phyloP scores from a whole-genome alignment of 345 rosid genomes.

The Eucalyptus leucophloia region DNA sequence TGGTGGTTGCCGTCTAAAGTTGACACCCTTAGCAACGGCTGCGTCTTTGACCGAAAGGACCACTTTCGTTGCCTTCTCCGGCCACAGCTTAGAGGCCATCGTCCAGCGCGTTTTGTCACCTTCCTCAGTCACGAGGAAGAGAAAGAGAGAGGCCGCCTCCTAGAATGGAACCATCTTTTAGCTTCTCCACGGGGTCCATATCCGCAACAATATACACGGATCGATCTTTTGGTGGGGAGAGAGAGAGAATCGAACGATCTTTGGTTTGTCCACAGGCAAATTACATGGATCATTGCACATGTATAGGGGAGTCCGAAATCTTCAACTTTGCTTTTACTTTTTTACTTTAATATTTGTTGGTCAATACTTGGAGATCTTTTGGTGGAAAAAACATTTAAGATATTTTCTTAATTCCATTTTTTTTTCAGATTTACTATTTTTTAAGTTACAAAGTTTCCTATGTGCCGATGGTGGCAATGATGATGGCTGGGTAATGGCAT shows the following conservation, averaged over 20 bases:
- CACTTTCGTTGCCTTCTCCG: too few relatives aligned
- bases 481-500: not conserved
- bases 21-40: not conserved
- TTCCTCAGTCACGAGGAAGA: not conserved
- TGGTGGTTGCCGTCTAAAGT: not conserved
- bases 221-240: not conserved
- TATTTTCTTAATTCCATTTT: not conserved
- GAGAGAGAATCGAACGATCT: not conserved
- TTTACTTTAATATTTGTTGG: not conserved
- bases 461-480: not conserved
- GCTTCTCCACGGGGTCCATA: not conserved
- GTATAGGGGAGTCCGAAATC: not conserved
- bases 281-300: not conserved
- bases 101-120: not conserved
- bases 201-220: not conserved
- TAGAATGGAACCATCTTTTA: not conserved
- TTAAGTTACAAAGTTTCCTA: not conserved
- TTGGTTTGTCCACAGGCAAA: not conserved
- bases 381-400: not conserved
- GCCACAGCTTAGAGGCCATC: not conserved
- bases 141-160: not conserved
- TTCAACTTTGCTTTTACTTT: not conserved
- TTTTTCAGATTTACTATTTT: not conserved
- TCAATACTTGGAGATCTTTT: not conserved
- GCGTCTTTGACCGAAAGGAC: not conserved